These are phyloP conservation scores for Nitzschia sp. DNA, from an alignment of 108 stramenopile species.

Conservation along the genomic window DNA sequence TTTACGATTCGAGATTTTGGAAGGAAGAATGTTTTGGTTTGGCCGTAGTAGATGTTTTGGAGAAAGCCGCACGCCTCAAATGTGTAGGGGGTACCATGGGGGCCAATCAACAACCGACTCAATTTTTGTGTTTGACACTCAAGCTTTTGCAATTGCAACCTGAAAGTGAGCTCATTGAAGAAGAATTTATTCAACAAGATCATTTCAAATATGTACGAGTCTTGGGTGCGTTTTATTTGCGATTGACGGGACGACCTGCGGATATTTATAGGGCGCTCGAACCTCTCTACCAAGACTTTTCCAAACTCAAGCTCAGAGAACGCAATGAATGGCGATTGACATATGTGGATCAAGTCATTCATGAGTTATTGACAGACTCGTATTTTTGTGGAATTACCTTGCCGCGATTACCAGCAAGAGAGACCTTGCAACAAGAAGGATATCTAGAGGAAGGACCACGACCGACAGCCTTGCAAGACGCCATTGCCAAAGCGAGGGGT, in stretches of 20 bases:
- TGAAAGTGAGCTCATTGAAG: slow-evolving; percentile 87
- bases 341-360: slow-evolving; percentile 93
- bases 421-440: slow-evolving; percentile 71
- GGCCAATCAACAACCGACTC: slow-evolving; percentile 87
- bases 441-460: slow-evolving; percentile 73
- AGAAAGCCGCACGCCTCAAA: slow-evolving; percentile 85
- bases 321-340: slow-evolving; percentile 80
- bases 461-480: slow-evolving; percentile 47
- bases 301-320: slow-evolving; percentile 70
- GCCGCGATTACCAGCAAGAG: slow-evolving; percentile 87
- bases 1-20: slow-evolving; percentile 90
- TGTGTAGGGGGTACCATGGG: slow-evolving; percentile 89
- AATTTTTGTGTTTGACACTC: slow-evolving; percentile 92
- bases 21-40: slow-evolving; percentile 92
- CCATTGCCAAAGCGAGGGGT: slow-evolving; percentile 53
- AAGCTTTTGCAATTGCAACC: slow-evolving; percentile 98
- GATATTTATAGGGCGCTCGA: slow-evolving; percentile 92
- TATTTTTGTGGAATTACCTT: slow-evolving; percentile 90
- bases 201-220: slow-evolving; percentile 96
- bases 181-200: slow-evolving; percentile 89
- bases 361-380: slow-evolving; percentile 75
- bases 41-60: slow-evolving; percentile 89
- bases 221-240: slow-evolving; percentile 92
- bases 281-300: slow-evolving; percentile 91
- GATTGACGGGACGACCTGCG: slow-evolving; percentile 91